Conservation (phyloP, 768 basidiomycete species). For the Dioszegia aurantiaca region DNA sequence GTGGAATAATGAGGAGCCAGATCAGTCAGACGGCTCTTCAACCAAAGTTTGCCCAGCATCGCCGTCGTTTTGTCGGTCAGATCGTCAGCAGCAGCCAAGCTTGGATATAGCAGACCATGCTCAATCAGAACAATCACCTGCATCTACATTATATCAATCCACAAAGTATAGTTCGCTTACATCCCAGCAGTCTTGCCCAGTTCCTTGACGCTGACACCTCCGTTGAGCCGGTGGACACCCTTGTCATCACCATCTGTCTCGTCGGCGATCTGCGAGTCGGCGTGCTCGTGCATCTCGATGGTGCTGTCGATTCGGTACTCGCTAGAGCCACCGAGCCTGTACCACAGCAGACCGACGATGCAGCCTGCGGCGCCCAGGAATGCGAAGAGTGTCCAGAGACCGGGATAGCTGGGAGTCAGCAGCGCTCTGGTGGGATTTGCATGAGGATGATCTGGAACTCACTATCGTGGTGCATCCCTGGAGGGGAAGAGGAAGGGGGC, state of each 20-base stretch:
- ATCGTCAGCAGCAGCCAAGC: too few relatives aligned
- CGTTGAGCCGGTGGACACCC: neutral
- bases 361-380: constrained; percentile 27
- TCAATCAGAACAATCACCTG: too few relatives aligned
- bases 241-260: constrained; percentile 12
- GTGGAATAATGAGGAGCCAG: too few relatives aligned
- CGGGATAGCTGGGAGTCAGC: constrained; percentile 30
- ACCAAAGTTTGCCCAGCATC: too few relatives aligned
- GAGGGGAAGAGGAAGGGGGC: constrained; percentile 42
- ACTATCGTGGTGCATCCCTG: constrained; percentile 33
- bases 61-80: too few relatives aligned
- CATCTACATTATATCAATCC: too few relatives aligned
- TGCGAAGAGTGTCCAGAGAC: constrained; percentile 44
- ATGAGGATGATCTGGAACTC: constrained; percentile 15
- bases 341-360: constrained; percentile 36
- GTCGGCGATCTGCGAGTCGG: neutral
- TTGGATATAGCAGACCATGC: too few relatives aligned
- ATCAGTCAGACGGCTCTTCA: too few relatives aligned
- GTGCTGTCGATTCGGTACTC: constrained; percentile 24
- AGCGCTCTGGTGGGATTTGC: neutral
- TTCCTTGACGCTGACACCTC: constrained; percentile 3
- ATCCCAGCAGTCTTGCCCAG: constrained; percentile 4
- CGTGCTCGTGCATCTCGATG: constrained; percentile 2
- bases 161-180: too few relatives aligned
- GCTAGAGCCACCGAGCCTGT: constrained; percentile 34